Evolutionary conservation across 176 grass and related monocot genomes (phyloP).

Genomic region (Musa troglodytarum): DNA sequence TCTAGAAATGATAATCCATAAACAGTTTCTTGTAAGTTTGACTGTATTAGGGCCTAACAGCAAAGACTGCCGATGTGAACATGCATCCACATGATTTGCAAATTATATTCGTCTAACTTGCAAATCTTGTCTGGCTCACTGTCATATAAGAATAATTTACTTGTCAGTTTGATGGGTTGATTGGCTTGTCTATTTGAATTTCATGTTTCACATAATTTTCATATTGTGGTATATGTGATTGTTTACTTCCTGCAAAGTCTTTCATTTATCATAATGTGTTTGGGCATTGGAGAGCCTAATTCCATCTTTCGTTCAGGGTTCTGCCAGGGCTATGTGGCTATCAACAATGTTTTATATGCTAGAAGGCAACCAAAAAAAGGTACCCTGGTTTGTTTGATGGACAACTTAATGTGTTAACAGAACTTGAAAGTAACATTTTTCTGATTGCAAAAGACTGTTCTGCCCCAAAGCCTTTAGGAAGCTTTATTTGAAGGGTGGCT

Average conservation of each 20-base stretch:
- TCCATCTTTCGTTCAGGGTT: slow-evolving; percentile 69
- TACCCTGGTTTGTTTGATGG: slow-evolving; percentile 92
- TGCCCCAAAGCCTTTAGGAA: neutral
- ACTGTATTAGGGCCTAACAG: neutral
- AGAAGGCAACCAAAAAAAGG: slow-evolving; percentile 78
- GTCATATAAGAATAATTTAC: neutral
- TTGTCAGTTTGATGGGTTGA: neutral
- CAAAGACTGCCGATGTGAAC: neutral
- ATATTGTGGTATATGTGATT: no score
- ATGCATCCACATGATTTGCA: neutral
- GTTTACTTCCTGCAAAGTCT: no score
- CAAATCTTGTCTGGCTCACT: neutral
- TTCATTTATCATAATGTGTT: neutral
- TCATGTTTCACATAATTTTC: no score
- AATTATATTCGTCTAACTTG: neutral
- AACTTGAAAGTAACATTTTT: slow-evolving; percentile 4
- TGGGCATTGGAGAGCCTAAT: slow-evolving; percentile 54
- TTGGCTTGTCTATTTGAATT: neutral
- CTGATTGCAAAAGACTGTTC: neutral
- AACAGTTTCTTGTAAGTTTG: slow-evolving; percentile 6
- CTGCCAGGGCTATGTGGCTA: slow-evolving; percentile 58
- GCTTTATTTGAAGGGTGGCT: neutral
- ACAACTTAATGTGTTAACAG: slow-evolving; percentile 52
- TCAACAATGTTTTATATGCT: slow-evolving; percentile 70
- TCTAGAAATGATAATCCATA: slow-evolving; percentile 13